Base-by-base conservation (phyloP, 805 yeast genomes). In the Zygotorulaspora chibaensis region DNA sequence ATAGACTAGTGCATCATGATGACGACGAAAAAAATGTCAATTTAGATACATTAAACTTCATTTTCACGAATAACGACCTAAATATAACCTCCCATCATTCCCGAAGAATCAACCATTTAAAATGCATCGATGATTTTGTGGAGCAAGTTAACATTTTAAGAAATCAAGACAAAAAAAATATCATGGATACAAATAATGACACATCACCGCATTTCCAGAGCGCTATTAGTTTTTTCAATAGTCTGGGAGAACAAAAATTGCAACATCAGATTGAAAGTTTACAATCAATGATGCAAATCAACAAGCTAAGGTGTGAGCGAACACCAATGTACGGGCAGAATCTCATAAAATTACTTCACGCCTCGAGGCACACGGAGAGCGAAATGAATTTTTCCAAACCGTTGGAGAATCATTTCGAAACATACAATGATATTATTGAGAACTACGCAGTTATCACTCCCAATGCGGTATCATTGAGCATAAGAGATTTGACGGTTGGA, bases 391-490 rank as follows among this genome's bases (percentile, higher is more conserved):
- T 47, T 12, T 62, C 75, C 13, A 71, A 66, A 42, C 74, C 80
- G 1, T 51, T 77, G 41, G 61, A 62, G 25, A 66, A 72, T 0
- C 64, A 78, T 49, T 58, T 75, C 4, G 40, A 61, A 2, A 36
- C 50, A 0, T 70, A 81, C 72, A 62, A 67, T 8, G 80, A 77
- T 28, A 59, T 70, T 0, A 75, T 91, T 47, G 87, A 86, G 35
- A 80, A 83, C 50, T 93, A 74, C 66, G 87, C 95, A 0, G 91
- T 87, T 52, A 76, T 91, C 3, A 93, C 98, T 0, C 99, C 99
- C 0, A 72, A 81, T 2, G 96, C 80, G 3, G 95, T 89, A 2
- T 75, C 87, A 1, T 71, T 86, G 42, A 91, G 89, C 60, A 73
- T 83, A 75, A 73, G 78, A 39, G 78, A 80, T 2, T 30, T 57